Percentiles rank a stretch among this genome's conserved stretches.
Conservation (phyloP, 495 filamentous ascomycete genomes). For the Zalerion maritima region DNA sequence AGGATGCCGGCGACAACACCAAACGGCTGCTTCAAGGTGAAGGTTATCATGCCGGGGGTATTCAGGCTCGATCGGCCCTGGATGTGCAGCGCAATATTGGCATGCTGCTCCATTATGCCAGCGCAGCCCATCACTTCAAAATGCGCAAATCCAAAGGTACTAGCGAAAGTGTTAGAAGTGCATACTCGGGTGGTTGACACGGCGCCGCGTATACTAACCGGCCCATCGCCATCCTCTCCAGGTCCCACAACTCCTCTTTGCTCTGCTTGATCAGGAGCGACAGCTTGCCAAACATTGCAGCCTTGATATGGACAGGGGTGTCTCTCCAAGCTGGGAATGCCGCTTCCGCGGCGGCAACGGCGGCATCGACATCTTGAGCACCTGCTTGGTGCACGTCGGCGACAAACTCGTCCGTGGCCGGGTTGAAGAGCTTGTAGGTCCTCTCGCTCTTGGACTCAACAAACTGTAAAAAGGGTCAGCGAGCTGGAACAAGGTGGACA, state of each 20-base stretch:
- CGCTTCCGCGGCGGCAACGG: conserved; percentile 42
- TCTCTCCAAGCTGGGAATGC: conserved; percentile 45
- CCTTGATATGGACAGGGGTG: conserved; percentile 26
- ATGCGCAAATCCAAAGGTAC: no score
- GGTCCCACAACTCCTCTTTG: conserved; percentile 31
- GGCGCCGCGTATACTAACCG: conserved; percentile 22
- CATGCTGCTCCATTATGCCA: conserved; percentile 7
- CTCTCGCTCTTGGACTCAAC: no score
- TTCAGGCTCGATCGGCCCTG: not conserved
- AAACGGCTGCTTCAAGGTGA: conserved; percentile 19
- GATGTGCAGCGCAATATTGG: conserved; percentile 9
- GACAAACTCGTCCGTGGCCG: no score
- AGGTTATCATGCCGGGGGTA: conserved; percentile 5
- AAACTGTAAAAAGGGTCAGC: no score
- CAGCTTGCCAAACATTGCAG: conserved; percentile 36
- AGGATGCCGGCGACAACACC: conserved; percentile 16
- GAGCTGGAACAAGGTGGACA: no score
- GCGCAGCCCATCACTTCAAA: conserved; percentile 4
- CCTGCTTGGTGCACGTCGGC: no score
- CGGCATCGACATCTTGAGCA: conserved; percentile 42
- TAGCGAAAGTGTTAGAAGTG: conserved; percentile 4
- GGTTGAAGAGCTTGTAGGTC: no score
- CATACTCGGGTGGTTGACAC: conserved; percentile 6
- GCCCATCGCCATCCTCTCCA: conserved; percentile 42
- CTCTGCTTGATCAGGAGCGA: conserved; percentile 32